These are phyloP conservation scores for Boletales sp. DNA, from an alignment of 768 basidiomycete species.

Conservation along the genomic window DNA sequence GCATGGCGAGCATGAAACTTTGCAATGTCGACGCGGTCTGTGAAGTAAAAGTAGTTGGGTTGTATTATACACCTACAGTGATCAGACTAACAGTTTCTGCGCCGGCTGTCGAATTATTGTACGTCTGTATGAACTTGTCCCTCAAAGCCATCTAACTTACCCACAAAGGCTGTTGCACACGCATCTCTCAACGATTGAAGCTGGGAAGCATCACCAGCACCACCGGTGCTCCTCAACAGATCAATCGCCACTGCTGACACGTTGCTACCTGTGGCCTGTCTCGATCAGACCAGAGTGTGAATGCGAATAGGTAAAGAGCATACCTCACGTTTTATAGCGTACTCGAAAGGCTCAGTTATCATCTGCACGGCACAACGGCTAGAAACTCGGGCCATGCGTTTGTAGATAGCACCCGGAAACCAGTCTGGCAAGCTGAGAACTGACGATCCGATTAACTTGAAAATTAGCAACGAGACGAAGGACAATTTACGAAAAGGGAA, in stretches of 20 bases:
- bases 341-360: constrained; percentile 15
- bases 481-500: constrained; percentile 21
- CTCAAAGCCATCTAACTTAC: constrained; percentile 7
- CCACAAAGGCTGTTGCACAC: constrained; percentile 11
- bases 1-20: too few species aligned
- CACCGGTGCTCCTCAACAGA: constrained; percentile 1
- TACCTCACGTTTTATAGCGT: constrained; percentile 13
- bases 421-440: constrained; percentile 23
- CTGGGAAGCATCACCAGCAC: constrained; percentile 7
- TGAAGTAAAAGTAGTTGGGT: too few species aligned
- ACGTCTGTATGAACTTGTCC: too few species aligned
- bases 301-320: neutral
- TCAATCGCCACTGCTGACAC: constrained; percentile 12
- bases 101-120: too few species aligned
- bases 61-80: too few species aligned
- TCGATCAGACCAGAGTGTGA: neutral
- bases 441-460: neutral
- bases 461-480: too few species aligned
- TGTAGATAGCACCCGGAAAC: constrained; percentile 27
- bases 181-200: constrained; percentile 8
- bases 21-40: too few species aligned
- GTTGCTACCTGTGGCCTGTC: constrained; percentile 10
- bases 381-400: constrained; percentile 15
- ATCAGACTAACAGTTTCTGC: too few species aligned
- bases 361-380: constrained; percentile 6